Evolutionary conservation across 305 asterid species (phyloP).

Genomic region (Lippia alba): DNA sequence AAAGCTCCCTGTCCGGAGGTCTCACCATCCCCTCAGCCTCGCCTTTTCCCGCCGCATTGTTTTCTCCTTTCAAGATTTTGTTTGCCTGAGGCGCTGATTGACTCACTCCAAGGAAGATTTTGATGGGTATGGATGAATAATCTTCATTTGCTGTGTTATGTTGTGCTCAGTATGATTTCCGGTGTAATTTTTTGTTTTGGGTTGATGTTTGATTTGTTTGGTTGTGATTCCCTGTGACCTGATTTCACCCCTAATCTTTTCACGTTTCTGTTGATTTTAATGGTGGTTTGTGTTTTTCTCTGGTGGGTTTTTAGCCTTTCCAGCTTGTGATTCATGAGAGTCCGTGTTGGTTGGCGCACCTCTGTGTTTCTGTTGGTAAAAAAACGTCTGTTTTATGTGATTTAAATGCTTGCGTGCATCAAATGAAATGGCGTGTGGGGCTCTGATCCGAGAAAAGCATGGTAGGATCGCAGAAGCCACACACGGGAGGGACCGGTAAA

Average conservation of each 20-base stretch:
- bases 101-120: conserved; percentile 21
- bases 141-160: conserved; percentile 8
- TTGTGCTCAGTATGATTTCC: not conserved
- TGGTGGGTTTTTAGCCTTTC: conserved; percentile 37
- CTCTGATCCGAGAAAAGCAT: conserved; percentile 29
- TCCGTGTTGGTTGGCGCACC: conserved; percentile 43
- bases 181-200: not conserved
- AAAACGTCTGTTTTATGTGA: conserved; percentile 5
- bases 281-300: conserved; percentile 27
- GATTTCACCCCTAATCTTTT: not conserved
- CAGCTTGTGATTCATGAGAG: conserved; percentile 47
- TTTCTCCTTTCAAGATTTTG: conserved; percentile 2
- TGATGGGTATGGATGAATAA: conserved; percentile 46
- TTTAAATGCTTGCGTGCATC: not conserved
- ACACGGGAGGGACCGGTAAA: conserved; percentile 27
- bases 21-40: conserved; percentile 23
- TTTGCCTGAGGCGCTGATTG: conserved; percentile 36
- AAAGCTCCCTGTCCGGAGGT: conserved; percentile 30
- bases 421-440: conserved; percentile 28
- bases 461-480: conserved; percentile 38
- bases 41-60: no score
- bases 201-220: conserved; percentile 8
- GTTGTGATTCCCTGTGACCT: conserved; percentile 21
- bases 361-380: conserved; percentile 27
- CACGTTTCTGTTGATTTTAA: not conserved